Evolutionary conservation across 345 rosid species (phyloP).

Genomic region (Melaleuca alternifolia): DNA sequence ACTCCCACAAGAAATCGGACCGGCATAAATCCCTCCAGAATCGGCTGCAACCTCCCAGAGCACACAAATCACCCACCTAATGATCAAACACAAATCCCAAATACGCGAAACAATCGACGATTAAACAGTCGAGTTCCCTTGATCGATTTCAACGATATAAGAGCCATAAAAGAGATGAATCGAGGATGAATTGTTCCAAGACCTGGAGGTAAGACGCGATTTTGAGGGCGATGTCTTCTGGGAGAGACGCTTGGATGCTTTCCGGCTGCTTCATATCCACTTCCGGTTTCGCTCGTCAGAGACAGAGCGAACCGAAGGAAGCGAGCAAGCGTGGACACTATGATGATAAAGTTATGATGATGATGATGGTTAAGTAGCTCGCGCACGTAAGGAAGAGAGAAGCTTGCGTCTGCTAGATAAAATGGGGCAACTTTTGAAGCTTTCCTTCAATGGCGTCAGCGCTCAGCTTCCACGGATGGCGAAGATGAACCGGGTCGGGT

Average conservation of each 20-base stretch:
- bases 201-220: conserved; percentile 60
- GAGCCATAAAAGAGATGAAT: not conserved
- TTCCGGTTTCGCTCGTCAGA: not conserved
- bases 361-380: not conserved
- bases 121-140: not conserved
- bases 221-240: conserved; percentile 48
- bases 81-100: not conserved
- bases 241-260: conserved; percentile 20
- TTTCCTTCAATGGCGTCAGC: not conserved
- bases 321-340: not conserved
- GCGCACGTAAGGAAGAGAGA: not conserved
- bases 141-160: not conserved
- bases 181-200: not conserved
- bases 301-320: not conserved
- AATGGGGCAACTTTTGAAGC: not conserved
- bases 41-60: conserved; percentile 55
- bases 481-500: not conserved
- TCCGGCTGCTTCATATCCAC: conserved; percentile 12
- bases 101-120: not conserved
- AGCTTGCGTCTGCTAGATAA: not conserved
- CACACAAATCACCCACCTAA: conserved; percentile 50
- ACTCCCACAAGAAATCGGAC: conserved; percentile 63
- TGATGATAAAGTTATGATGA: not conserved
- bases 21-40: conserved; percentile 57
- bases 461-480: not conserved